phyloP scores from a whole-genome alignment of 2,329 filamentous ascomycete species.

The Scedosporium aurantiacum region DNA sequence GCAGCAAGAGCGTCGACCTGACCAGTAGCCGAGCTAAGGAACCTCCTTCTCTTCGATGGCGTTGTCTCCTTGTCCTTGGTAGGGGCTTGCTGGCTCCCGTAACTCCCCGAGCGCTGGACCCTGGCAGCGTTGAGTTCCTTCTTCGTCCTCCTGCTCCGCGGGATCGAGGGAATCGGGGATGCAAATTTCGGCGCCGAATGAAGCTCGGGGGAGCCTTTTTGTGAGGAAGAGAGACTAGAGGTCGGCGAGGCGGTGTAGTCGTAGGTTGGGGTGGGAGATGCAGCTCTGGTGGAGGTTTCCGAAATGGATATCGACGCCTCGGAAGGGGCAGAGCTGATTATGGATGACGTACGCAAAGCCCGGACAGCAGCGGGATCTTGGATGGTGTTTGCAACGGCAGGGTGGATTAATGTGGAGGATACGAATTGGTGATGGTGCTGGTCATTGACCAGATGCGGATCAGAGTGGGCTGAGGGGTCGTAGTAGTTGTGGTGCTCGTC shows the following conservation, averaged over 20 bases:
- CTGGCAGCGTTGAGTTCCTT: slow-evolving; percentile 39
- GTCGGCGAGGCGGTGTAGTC: slow-evolving; percentile 4
- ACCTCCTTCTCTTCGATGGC: slow-evolving; percentile 19
- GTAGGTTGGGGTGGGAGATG: slow-evolving; percentile 13
- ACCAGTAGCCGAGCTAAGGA: slow-evolving; percentile 23
- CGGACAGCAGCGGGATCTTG: slow-evolving; percentile 16
- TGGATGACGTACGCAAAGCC: slow-evolving; percentile 14
- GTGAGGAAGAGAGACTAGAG: slow-evolving; percentile 5
- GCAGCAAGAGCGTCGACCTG: slow-evolving; percentile 32
- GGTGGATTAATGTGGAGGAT: slow-evolving; percentile 2
- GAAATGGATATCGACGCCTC: slow-evolving; percentile 15
- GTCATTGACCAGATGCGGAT: slow-evolving; percentile 7
- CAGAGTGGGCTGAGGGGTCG: slow-evolving; percentile 4
- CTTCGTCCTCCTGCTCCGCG: slow-evolving; percentile 32
- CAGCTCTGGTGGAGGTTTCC: slow-evolving; percentile 11
- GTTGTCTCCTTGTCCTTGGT: slow-evolving; percentile 11
- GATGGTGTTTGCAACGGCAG: slow-evolving; percentile 9
- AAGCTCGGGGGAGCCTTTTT: slow-evolving; percentile 6
- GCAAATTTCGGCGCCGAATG: slow-evolving; percentile 4
- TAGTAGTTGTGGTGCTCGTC: slow-evolving; percentile 6
- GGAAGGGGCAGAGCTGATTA: slow-evolving; percentile 13
- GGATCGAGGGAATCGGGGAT: slow-evolving; percentile 16
- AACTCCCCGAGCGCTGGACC: slow-evolving; percentile 31
- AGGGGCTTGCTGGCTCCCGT: slow-evolving; percentile 21
- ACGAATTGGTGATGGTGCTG: slow-evolving; percentile 3